Evolutionary conservation across 768 basidiomycete species (phyloP).

Genomic region (Pleurotus platypus): DNA sequence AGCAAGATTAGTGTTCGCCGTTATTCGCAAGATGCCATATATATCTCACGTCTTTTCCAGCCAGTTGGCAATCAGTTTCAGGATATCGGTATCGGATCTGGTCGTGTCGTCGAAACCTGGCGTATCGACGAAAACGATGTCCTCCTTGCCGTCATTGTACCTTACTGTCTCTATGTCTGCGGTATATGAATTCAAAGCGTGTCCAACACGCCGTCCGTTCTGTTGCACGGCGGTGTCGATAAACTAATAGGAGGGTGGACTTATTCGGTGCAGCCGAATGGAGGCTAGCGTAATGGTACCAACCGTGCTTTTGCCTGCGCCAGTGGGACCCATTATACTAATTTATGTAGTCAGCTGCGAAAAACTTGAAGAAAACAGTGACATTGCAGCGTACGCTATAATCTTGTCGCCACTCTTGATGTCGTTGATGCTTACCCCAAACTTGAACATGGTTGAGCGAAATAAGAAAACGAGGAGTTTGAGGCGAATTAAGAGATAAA

Average conservation of each 20-base stretch:
- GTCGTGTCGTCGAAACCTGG: slow-evolving; percentile 24
- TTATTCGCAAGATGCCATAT: neutral
- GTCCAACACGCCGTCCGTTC: slow-evolving; percentile 15
- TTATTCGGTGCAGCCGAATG: neutral
- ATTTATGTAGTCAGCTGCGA: neutral
- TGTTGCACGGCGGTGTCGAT: slow-evolving; percentile 14
- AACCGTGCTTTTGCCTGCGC: slow-evolving; percentile 28
- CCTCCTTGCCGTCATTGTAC: slow-evolving; percentile 4
- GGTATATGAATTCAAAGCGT: slow-evolving; percentile 21
- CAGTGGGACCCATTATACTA: slow-evolving; percentile 27
- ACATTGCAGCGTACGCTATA: neutral
- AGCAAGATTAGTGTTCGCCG: neutral
- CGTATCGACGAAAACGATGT: slow-evolving; percentile 21
- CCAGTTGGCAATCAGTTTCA: slow-evolving; percentile 22
- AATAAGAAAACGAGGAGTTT: too few species aligned
- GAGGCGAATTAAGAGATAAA: too few species aligned
- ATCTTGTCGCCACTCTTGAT: neutral
- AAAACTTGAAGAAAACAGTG: neutral
- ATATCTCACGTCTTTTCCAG: slow-evolving; percentile 19
- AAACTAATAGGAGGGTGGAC: slow-evolving; percentile 12
- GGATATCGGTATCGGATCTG: slow-evolving; percentile 17
- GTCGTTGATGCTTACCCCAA: slow-evolving; percentile 1
- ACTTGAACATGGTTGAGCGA: neutral
- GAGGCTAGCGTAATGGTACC: neutral
- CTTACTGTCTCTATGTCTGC: slow-evolving; percentile 15